phyloP scores from a whole-genome alignment of 2,329 filamentous ascomycete genomes.

The Neonectria punicea region DNA sequence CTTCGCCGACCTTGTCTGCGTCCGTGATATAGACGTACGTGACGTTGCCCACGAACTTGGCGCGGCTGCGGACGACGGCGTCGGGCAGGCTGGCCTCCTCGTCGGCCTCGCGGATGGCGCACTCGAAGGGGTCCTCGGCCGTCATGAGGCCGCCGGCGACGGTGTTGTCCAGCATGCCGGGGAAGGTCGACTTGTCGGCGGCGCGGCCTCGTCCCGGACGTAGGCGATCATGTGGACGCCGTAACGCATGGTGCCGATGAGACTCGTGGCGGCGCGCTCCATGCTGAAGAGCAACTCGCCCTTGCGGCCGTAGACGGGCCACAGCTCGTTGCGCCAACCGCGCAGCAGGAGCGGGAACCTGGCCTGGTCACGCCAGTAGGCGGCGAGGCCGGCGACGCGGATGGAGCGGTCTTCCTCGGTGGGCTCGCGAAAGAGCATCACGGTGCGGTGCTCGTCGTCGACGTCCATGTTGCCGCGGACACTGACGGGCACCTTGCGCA shows the following conservation, averaged over 20 bases:
- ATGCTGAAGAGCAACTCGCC: constrained; percentile 75
- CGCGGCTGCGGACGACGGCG: constrained; percentile 69
- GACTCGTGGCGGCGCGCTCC: constrained; percentile 77
- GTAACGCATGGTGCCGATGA: constrained; percentile 82
- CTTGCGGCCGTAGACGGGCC: constrained; percentile 77
- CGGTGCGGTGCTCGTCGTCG: constrained; percentile 67
- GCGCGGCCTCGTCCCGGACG: constrained; percentile 61
- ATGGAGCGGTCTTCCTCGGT: constrained; percentile 72
- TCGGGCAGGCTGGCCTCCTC: constrained; percentile 89
- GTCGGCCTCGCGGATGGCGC: constrained; percentile 83
- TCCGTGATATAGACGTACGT: constrained; percentile 89
- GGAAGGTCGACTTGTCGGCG: constrained; percentile 84
- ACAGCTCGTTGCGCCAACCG: constrained; percentile 84
- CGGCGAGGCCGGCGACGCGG: constrained; percentile 65
- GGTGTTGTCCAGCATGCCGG: constrained; percentile 93
- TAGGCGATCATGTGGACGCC: constrained; percentile 87
- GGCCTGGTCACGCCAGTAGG: constrained; percentile 74
- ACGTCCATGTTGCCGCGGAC: constrained; percentile 70
- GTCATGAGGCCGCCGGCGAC: constrained; percentile 84
- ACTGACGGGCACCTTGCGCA: constrained; percentile 58
- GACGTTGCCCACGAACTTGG: constrained; percentile 73
- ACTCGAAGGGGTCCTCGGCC: constrained; percentile 82
- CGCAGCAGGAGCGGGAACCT: constrained; percentile 79
- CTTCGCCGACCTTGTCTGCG: constrained; percentile 80
- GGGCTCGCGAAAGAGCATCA: constrained; percentile 69